Evolutionary conservation across 805 yeast genomes (phyloP).

Genomic region (Candida arabinofermentans): DNA sequence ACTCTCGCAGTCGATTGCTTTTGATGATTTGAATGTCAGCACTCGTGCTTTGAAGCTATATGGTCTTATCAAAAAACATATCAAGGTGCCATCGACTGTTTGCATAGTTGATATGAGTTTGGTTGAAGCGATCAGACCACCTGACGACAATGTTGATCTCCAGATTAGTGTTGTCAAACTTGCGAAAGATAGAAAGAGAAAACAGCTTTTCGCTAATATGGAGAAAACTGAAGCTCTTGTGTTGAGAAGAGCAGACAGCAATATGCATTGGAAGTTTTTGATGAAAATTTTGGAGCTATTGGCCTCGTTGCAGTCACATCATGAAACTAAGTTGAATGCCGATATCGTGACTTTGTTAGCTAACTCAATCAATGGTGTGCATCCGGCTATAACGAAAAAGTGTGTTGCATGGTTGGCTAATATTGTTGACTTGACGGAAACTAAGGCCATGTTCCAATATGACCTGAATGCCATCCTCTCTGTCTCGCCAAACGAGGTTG

Average conservation of each 20-base stretch:
- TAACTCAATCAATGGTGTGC: constrained; percentile 50
- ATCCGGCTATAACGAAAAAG: constrained; percentile 61
- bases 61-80: constrained; percentile 33
- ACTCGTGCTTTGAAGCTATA: constrained; percentile 51
- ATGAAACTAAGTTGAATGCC: constrained; percentile 42
- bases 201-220: constrained; percentile 37
- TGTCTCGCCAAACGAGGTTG: constrained; percentile 26
- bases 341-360: constrained; percentile 42
- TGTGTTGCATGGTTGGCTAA: constrained; percentile 58
- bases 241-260: constrained; percentile 20
- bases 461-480: constrained; percentile 38
- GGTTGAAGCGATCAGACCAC: constrained; percentile 52
- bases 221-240: constrained; percentile 38
- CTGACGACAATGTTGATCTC: constrained; percentile 47
- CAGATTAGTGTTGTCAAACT: constrained; percentile 55
- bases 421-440: constrained; percentile 33
- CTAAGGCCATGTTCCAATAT: constrained; percentile 30
- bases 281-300: constrained; percentile 46
- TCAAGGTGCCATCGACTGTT: constrained; percentile 46
- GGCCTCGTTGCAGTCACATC: constrained; percentile 47
- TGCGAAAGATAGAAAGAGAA: constrained; percentile 62
- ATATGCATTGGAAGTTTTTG: constrained; percentile 54
- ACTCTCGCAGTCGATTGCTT: constrained; percentile 48
- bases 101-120: constrained; percentile 47
- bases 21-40: constrained; percentile 55